Conservation (phyloP, 108 stramenopile species). For the Fragilariopsis cylindrus region DNA sequence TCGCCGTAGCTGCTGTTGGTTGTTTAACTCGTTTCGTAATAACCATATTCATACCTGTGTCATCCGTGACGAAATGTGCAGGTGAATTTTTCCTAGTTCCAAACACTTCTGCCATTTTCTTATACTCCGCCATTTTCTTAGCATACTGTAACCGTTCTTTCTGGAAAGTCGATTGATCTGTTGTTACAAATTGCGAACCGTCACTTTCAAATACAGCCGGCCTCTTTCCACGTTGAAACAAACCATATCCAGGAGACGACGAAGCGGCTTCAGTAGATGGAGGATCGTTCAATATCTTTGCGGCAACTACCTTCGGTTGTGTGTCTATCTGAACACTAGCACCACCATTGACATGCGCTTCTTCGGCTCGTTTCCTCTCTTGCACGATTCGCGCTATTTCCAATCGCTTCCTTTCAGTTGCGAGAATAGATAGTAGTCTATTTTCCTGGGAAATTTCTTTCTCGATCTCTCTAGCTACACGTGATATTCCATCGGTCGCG, state of each 20-base stretch:
- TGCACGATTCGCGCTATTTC: too few species aligned
- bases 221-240: background rate
- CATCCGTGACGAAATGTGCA: background rate
- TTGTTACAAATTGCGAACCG: conserved; percentile 13
- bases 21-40: background rate
- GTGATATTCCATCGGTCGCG: too few species aligned
- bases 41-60: conserved; percentile 15
- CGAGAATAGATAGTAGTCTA: too few species aligned
- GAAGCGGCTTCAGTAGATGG: too few species aligned
- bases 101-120: background rate
- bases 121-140: background rate
- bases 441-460: too few species aligned
- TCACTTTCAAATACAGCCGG: background rate
- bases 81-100: background rate
- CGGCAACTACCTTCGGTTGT: too few species aligned
- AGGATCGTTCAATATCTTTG: background rate
- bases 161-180: background rate
- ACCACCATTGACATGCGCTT: too few species aligned
- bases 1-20: background rate
- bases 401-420: too few species aligned
- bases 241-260: background rate
- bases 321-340: too few species aligned
- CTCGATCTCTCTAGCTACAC: too few species aligned
- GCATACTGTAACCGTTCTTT: background rate
- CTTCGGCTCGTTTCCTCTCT: too few species aligned